Evolutionary conservation across 306 rosid genomes (phyloP), one percentile per base, ranked within the genome.

Genomic region (Casuarina equisetifolia): DNA sequence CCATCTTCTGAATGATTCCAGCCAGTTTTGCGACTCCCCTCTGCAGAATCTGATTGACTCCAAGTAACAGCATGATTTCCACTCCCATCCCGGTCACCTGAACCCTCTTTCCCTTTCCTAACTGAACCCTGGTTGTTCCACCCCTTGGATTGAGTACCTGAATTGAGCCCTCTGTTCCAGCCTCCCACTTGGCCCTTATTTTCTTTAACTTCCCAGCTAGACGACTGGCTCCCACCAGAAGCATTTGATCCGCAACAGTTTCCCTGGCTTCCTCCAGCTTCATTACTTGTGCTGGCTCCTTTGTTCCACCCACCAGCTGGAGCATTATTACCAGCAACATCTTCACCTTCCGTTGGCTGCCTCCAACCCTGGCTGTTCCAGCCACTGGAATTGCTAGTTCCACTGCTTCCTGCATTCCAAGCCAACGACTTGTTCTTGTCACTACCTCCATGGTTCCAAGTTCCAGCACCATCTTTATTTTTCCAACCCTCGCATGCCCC

Each of bases 401-500:
- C 82, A 42, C 78, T 80, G 43, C 43, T 64, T 75, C 77, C 89
- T 63, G 83, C 79, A n/a, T 69, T 77, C 87, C 87, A 78, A 49
- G 78, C 77, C 39, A 80, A 80, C 73, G 57, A 46, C 48, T 82
- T 75, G 64, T 83, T 86, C 78, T 74, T 82, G 17, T 76, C 81
- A 74, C 71, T 77, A 76, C 72, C 75, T 57, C 76, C 87, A 61
- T 59, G 80, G 66, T 64, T 62, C 95, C 88, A 87, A 51, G 80
- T 32, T 69, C 85, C 86, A 46, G 82, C 83, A 75, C 85, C 80
- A 61, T 19, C 80, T 42, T 79, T 50, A 50, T 68, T 87, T 73
- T 76, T 84, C 89, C 91, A 84, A 2, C 86, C 89, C 51, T 75
- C 92, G 52, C 64, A 83, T 1, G 52, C 64, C 32, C 78, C 95